These are phyloP conservation scores for Lecanosticta acicola DNA, from an alignment of 2,329 filamentous ascomycete species.

Conservation along the genomic window DNA sequence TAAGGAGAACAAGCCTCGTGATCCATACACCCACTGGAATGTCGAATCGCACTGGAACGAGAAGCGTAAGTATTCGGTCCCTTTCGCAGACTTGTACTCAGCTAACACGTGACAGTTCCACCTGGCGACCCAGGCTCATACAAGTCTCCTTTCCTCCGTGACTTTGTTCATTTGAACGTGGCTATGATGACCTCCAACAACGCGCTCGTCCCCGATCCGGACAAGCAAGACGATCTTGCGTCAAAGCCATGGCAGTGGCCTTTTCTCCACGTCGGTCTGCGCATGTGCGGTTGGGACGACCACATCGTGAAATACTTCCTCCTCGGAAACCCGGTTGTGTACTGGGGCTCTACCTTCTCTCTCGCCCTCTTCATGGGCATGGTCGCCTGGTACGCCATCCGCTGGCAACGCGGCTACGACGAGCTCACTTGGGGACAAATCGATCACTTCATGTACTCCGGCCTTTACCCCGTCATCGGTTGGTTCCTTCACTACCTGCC, in stretches of 20 bases:
- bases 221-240: slow-evolving; percentile 97
- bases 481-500: slow-evolving; percentile 97
- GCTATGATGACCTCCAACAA: slow-evolving; percentile 99
- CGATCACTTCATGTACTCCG: slow-evolving; percentile 91
- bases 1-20: slow-evolving; percentile 85
- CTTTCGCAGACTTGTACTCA: neutral
- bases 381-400: slow-evolving; percentile 76
- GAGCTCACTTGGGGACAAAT: slow-evolving; percentile 76
- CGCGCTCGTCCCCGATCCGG: slow-evolving; percentile 90
- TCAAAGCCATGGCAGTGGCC: slow-evolving; percentile 99
- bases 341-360: slow-evolving; percentile 85
- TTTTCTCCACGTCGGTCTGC: slow-evolving; percentile 84
- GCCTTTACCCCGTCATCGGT: slow-evolving; percentile 82
- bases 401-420: slow-evolving; percentile 91
- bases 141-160: slow-evolving; percentile 93
- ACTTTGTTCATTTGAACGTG: slow-evolving; percentile 96
- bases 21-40: slow-evolving; percentile 98
- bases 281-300: slow-evolving; percentile 99
- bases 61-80: slow-evolving; percentile 59
- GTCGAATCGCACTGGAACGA: slow-evolving; percentile 93
- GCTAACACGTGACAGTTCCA: slow-evolving; percentile 59
- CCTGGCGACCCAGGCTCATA: slow-evolving; percentile 84
- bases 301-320: slow-evolving; percentile 96
- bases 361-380: slow-evolving; percentile 68
- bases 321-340: slow-evolving; percentile 90